These are phyloP conservation scores for Cutaneotrichosporon sp. DNA, from an alignment of 1,284 basidiomycete genomes.

Conservation along the genomic window DNA sequence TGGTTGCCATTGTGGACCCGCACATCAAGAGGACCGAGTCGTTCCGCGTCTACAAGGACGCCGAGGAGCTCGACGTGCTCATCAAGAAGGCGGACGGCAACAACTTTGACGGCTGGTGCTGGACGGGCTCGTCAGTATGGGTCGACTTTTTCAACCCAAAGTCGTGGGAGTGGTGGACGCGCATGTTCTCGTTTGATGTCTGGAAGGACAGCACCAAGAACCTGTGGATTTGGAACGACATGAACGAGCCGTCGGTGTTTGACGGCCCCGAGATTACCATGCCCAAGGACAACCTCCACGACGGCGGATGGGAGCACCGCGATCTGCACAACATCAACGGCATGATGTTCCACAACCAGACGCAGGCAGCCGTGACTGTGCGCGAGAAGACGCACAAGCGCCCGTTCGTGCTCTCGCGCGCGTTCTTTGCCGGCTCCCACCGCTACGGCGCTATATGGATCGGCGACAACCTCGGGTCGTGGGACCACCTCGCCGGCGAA, in stretches of 20 bases:
- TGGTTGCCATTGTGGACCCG: conserved; percentile 96
- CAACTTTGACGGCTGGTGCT: conserved; percentile 98
- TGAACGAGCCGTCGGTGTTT: conserved; percentile 99
- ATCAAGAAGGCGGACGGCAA: conserved; percentile 74
- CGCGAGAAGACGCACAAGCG: conserved; percentile 70
- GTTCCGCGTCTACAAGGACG: conserved; percentile 82
- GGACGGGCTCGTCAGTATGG: conserved; percentile 93
- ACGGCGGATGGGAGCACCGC: conserved; percentile 89
- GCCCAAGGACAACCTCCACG: conserved; percentile 89
- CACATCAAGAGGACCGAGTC: conserved; percentile 79
- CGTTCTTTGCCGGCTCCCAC: conserved; percentile 94
- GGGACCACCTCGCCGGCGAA: conserved; percentile 91
- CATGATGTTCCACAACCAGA: conserved; percentile 64
- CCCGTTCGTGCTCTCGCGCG: conserved; percentile 90
- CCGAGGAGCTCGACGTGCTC: conserved; percentile 71
- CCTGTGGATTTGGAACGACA: conserved; percentile 95
- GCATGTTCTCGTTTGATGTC: conserved; percentile 64
- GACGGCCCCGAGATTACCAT: conserved; percentile 98
- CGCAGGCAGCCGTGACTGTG: conserved; percentile 70
- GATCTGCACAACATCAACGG: conserved; percentile 60
- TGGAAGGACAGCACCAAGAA: conserved; percentile 60
- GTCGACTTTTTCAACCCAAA: conserved; percentile 93
- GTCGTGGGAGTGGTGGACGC: conserved; percentile 86
- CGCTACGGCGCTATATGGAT: conserved; percentile 98
- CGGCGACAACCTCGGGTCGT: conserved; percentile 93